Evolutionary conservation across 139 green algal species (phyloP).

Genomic region (Auxenochlorella pyrenoidosa): DNA sequence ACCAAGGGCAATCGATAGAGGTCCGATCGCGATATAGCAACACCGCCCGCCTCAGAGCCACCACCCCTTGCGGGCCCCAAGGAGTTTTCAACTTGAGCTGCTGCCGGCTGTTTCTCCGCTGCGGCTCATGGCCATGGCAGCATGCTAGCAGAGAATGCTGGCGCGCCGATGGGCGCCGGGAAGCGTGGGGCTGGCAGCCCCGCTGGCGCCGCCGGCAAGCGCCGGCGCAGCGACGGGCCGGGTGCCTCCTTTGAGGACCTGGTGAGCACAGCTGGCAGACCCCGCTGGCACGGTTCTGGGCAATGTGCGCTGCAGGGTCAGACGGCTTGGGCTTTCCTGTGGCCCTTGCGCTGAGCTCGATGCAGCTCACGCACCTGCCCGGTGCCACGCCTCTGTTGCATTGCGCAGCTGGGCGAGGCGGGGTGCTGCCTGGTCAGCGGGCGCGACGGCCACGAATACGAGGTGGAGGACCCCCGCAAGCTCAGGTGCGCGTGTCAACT

Average conservation of each 20-base stretch:
- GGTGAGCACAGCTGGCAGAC: neutral
- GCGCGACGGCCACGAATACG: neutral
- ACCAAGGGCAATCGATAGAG: too few species aligned
- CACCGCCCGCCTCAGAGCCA: too few species aligned
- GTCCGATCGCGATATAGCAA: too few species aligned
- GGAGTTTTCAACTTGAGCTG: too few species aligned
- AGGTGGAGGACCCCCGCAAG: constrained; percentile 36
- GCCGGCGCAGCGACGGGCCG: constrained; percentile 6
- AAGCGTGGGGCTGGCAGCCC: neutral
- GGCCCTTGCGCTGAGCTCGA: too few species aligned
- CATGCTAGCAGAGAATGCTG: neutral
- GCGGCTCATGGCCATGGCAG: too few species aligned
- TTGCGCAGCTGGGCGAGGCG: constrained; percentile 20
- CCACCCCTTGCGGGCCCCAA: too few species aligned
- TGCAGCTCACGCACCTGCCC: too few species aligned
- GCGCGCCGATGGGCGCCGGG: neutral
- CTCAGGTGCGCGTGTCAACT: constrained; percentile 3
- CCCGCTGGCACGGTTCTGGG: too few species aligned
- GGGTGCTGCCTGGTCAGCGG: constrained; percentile 7
- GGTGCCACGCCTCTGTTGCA: neutral
- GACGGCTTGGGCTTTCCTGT: neutral
- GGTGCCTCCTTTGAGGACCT: neutral
- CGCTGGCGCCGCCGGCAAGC: neutral
- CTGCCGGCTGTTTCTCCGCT: too few species aligned
- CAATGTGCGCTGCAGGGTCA: neutral